Conservation (phyloP, 805 yeast genomes). For the Zygosaccharomyces pseudorouxii region DNA sequence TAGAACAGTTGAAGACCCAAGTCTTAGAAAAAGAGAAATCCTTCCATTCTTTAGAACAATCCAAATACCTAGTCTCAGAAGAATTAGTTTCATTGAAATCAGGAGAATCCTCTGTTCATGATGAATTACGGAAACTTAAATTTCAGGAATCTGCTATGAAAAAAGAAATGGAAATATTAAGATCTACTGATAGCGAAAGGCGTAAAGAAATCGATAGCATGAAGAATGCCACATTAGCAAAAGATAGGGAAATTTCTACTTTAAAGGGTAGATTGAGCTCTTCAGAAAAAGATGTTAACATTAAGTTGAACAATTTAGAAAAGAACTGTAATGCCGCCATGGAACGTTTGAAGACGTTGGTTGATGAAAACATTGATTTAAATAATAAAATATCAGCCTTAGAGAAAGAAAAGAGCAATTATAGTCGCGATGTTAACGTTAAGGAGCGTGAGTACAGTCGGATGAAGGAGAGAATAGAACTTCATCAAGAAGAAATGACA, state of each 20-base stretch:
- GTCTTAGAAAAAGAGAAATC: constrained; percentile 45
- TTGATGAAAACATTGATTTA: constrained; percentile 44
- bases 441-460: constrained; percentile 37
- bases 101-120: constrained; percentile 4
- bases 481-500: constrained; percentile 28
- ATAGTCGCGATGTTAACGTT: constrained; percentile 34
- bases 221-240: constrained; percentile 15
- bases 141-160: constrained; percentile 19
- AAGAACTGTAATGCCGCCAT: constrained; percentile 36
- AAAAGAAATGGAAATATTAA: constrained; percentile 28
- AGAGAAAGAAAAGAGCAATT: constrained; percentile 36
- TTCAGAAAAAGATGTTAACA: constrained; percentile 36
- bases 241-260: constrained; percentile 34
- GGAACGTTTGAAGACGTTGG: constrained; percentile 36
- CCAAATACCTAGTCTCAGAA: constrained; percentile 6
- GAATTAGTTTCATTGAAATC: constrained; percentile 3
- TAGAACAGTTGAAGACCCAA: constrained; percentile 52
- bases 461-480: constrained; percentile 25
- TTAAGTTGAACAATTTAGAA: constrained; percentile 34
- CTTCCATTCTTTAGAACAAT: constrained; percentile 37
- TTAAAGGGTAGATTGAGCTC: constrained; percentile 31
- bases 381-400: constrained; percentile 38
- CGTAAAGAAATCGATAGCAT: constrained; percentile 13
- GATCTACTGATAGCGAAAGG: constrained; percentile 18
- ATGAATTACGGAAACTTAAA: constrained; percentile 26